Conservation (phyloP, 208 protist species). For the Naegleria gruberi region DNA sequence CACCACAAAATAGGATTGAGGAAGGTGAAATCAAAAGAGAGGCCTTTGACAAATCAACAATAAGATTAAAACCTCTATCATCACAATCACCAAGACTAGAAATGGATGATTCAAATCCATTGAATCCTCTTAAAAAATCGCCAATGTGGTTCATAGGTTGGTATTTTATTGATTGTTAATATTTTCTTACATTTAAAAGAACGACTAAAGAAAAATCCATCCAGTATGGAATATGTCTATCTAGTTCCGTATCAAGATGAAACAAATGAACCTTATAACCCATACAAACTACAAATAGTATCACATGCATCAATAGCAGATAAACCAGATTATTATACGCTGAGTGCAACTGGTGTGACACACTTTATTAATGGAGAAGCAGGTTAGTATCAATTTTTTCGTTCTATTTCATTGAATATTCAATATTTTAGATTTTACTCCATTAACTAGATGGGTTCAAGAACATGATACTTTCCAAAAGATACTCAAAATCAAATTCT, state of each 20-base stretch:
- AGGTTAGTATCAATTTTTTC: not conserved
- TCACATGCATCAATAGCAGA: conserved; percentile 67
- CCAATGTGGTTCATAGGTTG: not conserved
- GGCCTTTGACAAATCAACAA: not conserved
- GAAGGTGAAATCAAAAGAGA: not conserved
- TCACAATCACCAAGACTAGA: not conserved
- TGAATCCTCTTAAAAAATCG: not conserved
- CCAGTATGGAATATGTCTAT: not conserved
- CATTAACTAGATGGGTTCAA: conserved; percentile 78
- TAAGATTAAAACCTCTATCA: not conserved
- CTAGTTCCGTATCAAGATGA: not conserved
- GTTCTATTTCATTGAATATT: not conserved
- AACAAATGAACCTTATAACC: conserved; percentile 55
- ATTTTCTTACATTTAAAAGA: not conserved
- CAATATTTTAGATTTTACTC: conserved; percentile 64
- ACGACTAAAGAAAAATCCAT: not conserved
- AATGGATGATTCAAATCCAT: not conserved
- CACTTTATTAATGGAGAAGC: conserved; percentile 72
- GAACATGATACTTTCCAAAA: conserved; percentile 75
- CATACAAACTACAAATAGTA: conserved; percentile 85
- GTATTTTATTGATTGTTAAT: not conserved
- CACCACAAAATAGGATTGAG: not conserved
- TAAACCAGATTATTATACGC: conserved; percentile 74
- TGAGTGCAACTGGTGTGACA: conserved; percentile 80
- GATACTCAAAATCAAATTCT: conserved; percentile 75